A percentile compares a stretch with the other conserved stretches of the same genome.
Conservation (phyloP, 352 stramenopile genomes). For the Phytophthora sp. region DNA sequence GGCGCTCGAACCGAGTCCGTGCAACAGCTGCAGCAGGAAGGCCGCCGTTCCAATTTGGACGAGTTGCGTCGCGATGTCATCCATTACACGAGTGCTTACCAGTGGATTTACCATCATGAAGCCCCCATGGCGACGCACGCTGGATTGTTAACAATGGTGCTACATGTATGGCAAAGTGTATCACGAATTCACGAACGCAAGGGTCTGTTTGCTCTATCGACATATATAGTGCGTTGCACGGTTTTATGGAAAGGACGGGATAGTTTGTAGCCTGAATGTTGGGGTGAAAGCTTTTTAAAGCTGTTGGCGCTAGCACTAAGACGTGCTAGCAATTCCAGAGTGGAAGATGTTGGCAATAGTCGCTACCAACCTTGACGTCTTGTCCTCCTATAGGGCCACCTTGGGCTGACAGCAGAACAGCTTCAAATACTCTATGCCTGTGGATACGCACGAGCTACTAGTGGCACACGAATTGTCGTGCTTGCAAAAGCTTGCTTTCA, state of each 20-base stretch:
- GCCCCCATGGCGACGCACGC: slow-evolving; percentile 29
- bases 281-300: slow-evolving; percentile 50
- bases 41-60: slow-evolving; percentile 35
- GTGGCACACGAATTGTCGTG: slow-evolving; percentile 46
- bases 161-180: slow-evolving; percentile 61
- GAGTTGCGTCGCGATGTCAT: slow-evolving; percentile 29
- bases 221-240: slow-evolving; percentile 23
- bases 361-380: slow-evolving; percentile 62
- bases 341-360: slow-evolving; percentile 56
- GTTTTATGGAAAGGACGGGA: too few relatives aligned
- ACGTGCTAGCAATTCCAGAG: slow-evolving; percentile 51
- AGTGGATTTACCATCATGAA: too few relatives aligned
- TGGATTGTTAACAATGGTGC: slow-evolving; percentile 64
- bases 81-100: slow-evolving; percentile 25
- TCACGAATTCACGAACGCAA: slow-evolving; percentile 58
- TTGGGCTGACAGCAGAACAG: too few relatives aligned
- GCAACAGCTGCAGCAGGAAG: slow-evolving; percentile 46
- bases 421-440: slow-evolving; percentile 47
- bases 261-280: slow-evolving; percentile 4
- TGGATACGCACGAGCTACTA: slow-evolving; percentile 61
- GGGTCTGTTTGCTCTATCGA: slow-evolving; percentile 44
- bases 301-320: too few relatives aligned
- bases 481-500: slow-evolving; percentile 56
- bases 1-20: slow-evolving; percentile 9
- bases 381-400: slow-evolving; percentile 66